These are phyloP conservation scores for Russula olivacea DNA, from an alignment of 768 basidiomycete genomes.

Conservation along the genomic window DNA sequence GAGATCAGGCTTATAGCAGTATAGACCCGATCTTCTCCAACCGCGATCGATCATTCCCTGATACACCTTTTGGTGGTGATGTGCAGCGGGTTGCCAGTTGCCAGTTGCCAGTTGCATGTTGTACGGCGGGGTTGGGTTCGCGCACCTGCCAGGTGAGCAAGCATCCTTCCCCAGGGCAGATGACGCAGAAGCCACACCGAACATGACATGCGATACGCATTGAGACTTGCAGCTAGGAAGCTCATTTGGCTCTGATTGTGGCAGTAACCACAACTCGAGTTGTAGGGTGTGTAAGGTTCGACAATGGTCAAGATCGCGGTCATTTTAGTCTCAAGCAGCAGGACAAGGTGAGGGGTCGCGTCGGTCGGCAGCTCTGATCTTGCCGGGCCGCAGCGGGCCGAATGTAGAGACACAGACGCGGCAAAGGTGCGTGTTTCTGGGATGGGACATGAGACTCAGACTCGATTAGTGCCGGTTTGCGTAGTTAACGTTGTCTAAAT, in stretches of 20 bases:
- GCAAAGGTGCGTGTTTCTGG: constrained; percentile 7
- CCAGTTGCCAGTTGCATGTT: not conserved
- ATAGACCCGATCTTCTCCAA: constrained; percentile 78
- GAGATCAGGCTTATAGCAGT: constrained; percentile 86
- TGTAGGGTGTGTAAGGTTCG: constrained; percentile 1
- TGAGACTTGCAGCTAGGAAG: constrained; percentile 2
- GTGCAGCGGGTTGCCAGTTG: too few relatives aligned
- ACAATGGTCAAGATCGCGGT: constrained; percentile 3
- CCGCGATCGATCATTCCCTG: constrained; percentile 80
- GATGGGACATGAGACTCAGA: not conserved
- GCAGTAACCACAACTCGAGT: constrained; percentile 19
- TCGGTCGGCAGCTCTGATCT: constrained; percentile 1
- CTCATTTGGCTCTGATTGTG: not conserved
- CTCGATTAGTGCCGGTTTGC: constrained; percentile 1
- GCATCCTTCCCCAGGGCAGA: not conserved
- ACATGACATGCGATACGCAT: constrained; percentile 21
- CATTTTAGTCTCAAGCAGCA: not conserved
- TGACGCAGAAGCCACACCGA: constrained; percentile 9
- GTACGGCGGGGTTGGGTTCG: not conserved
- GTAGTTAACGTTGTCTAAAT: constrained; percentile 5
- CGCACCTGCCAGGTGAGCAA: not conserved
- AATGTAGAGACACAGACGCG: too few relatives aligned
- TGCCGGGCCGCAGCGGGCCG: constrained; percentile 2
- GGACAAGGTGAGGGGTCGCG: not conserved
- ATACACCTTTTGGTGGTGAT: constrained; percentile 67